phyloP scores from a whole-genome alignment of 768 basidiomycete genomes.

The Lactifluus pinguis region DNA sequence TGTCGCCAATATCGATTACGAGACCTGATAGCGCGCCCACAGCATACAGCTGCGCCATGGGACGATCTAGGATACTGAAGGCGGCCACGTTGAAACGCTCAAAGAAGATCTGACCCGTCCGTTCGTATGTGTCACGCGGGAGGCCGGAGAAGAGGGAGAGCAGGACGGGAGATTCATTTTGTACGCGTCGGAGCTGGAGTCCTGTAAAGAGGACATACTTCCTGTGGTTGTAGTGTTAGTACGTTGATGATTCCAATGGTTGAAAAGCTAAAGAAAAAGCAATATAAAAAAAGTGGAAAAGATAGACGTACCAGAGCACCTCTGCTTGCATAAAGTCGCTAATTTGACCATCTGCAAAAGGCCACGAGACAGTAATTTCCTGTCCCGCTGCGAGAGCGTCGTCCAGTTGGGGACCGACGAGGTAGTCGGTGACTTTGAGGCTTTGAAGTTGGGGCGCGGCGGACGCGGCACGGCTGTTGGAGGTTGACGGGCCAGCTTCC shows the following conservation, averaged over 20 bases:
- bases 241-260: too few relatives aligned
- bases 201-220: conserved; percentile 73
- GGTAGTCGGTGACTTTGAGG: conserved; percentile 63
- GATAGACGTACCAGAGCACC: conserved; percentile 63
- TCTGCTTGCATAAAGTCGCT: conserved; percentile 80
- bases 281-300: background rate
- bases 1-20: conserved; percentile 73
- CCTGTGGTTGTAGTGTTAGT: conserved; percentile 35
- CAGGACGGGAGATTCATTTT: conserved; percentile 82
- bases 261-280: background rate
- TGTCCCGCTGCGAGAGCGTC: conserved; percentile 69
- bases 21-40: conserved; percentile 62
- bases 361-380: conserved; percentile 71
- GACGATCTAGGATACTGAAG: conserved; percentile 71
- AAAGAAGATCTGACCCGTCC: conserved; percentile 77
- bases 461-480: conserved; percentile 41
- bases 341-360: conserved; percentile 66
- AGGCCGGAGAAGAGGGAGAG: conserved; percentile 60
- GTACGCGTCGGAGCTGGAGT: conserved; percentile 67
- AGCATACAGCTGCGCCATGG: conserved; percentile 78
- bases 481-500: conserved; percentile 29
- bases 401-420: conserved; percentile 74
- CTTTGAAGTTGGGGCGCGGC: conserved; percentile 35
- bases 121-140: conserved; percentile 58
- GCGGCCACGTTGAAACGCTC: conserved; percentile 88